Percentiles rank a stretch among this genome's conserved stretches.
Evolutionary conservation across 768 basidiomycete species (phyloP).

Genomic region (Lactifluus volemus): DNA sequence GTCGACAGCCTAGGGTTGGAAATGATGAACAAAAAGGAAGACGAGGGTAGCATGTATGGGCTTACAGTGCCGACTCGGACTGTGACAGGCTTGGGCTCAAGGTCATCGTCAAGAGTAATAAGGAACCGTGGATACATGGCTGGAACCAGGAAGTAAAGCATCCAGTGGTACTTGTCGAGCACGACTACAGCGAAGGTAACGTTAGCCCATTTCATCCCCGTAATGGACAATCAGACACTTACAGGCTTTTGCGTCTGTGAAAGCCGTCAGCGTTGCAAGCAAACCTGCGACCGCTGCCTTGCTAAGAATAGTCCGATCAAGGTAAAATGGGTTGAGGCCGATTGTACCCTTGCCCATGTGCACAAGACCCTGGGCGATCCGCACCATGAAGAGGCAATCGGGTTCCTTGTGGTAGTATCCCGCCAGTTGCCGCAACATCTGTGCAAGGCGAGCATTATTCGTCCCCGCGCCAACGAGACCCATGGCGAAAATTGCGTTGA

Average conservation of each 20-base stretch:
- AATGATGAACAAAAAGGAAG: background rate
- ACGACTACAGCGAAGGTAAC: conserved; percentile 47
- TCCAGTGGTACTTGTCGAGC: conserved; percentile 96
- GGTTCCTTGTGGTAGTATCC: conserved; percentile 99
- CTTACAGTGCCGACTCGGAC: conserved; percentile 88
- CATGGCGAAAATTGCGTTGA: conserved; percentile 98
- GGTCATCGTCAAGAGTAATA: conserved; percentile 91
- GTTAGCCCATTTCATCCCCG: background rate
- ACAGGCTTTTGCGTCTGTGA: conserved; percentile 93
- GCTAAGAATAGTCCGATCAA: conserved; percentile 84
- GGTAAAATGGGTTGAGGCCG: conserved; percentile 94
- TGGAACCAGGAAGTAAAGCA: conserved; percentile 91
- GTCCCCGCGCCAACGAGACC: conserved; percentile 96
- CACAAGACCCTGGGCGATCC: conserved; percentile 92
- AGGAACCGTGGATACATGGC: conserved; percentile 99
- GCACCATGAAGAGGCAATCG: conserved; percentile 92
- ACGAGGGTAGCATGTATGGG: background rate
- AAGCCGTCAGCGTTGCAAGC: conserved; percentile 79
- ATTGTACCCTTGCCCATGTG: conserved; percentile 99
- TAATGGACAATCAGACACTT: conserved; percentile 30
- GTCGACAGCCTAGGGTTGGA: conserved; percentile 68
- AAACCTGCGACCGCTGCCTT: conserved; percentile 84
- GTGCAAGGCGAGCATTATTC: conserved; percentile 95
- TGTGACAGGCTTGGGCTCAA: conserved; percentile 78
- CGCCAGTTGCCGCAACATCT: conserved; percentile 94